These are phyloP conservation scores for Xerocomus brunneocitrinus DNA, from an alignment of 768 basidiomycete species.

Conservation along the genomic window DNA sequence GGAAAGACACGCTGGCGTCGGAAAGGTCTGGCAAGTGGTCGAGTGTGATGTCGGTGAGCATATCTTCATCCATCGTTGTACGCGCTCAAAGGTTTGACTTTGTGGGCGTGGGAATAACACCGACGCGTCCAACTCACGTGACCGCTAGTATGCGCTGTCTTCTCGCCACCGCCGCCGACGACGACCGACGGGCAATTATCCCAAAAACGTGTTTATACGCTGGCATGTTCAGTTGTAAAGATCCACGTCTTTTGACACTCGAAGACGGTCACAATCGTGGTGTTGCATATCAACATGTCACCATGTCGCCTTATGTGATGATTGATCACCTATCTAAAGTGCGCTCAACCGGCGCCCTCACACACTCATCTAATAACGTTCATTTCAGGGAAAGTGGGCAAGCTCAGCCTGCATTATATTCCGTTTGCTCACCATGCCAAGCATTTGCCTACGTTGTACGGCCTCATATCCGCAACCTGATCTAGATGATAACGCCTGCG, in stretches of 20 bases:
- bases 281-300: conserved; percentile 11
- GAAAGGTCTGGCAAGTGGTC: conserved; percentile 56
- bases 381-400: background rate
- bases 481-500: background rate
- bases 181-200: background rate
- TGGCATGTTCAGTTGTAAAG: background rate
- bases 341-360: conserved; percentile 1
- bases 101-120: conserved; percentile 19
- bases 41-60: conserved; percentile 41
- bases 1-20: conserved; percentile 38
- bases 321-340: conserved; percentile 5
- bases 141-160: background rate
- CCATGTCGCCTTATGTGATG: conserved; percentile 9
- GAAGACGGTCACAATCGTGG: conserved; percentile 1
- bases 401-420: background rate
- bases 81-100: conserved; percentile 5
- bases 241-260: background rate
- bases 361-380: background rate
- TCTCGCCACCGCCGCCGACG: background rate
- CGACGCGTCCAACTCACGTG: conserved; percentile 31
- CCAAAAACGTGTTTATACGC: background rate
- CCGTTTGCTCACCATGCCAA: background rate
- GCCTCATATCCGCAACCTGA: conserved; percentile 8
- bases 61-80: conserved; percentile 15
- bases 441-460: background rate